A percentile compares a stretch with the other conserved stretches of the same genome.
These are phyloP conservation scores for Lichtheimia ornata DNA, from an alignment of 371 early-diverging fungal genomes.

Conservation along the genomic window DNA sequence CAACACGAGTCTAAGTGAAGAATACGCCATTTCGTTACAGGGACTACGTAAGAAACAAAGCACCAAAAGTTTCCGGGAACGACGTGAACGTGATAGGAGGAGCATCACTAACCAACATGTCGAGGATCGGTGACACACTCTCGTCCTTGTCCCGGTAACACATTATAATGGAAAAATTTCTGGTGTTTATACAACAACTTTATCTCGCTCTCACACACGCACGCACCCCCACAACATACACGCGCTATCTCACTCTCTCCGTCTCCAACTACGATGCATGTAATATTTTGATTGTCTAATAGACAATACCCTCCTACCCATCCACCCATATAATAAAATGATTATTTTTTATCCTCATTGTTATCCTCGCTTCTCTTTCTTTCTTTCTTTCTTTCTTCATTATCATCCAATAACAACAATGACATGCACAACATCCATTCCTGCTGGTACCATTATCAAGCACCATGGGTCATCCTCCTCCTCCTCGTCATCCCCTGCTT, in stretches of 20 bases:
- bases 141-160: no score
- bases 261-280: no score
- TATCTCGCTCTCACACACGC: background rate
- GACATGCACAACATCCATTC: no score
- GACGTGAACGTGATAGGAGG: conserved; percentile 50
- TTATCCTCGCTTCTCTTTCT: background rate
- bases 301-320: no score
- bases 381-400: background rate
- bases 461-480: no score
- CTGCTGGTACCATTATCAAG: no score
- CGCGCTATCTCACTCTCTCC: background rate
- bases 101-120: conserved; percentile 14
- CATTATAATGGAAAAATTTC: background rate
- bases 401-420: background rate
- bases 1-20: conserved; percentile 36
- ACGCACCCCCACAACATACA: background rate
- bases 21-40: conserved; percentile 50
- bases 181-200: background rate
- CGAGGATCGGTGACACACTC: conserved; percentile 6
- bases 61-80: conserved; percentile 46
- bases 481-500: no score
- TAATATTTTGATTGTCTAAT: no score
- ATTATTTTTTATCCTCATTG: no score
- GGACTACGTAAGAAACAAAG: conserved; percentile 51
- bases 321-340: no score